Conservation (phyloP, 73 alveolate genomes). For the Durusdinium trenchii region DNA sequence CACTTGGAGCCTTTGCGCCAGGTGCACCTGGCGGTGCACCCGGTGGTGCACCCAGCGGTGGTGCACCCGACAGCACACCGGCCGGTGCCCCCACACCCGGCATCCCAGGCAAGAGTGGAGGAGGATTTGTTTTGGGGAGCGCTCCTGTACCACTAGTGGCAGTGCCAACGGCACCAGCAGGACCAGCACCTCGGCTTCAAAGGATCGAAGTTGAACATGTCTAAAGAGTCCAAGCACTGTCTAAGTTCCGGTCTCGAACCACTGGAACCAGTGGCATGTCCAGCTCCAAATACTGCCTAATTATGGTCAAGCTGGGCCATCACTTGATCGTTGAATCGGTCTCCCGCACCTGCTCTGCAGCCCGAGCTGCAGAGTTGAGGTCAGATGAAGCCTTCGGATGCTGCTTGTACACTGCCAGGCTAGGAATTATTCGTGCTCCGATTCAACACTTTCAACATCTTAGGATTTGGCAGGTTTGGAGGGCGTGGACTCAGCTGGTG, state of each 20-base stretch:
- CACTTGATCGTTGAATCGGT: neutral
- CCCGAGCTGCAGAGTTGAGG: conserved; percentile 64
- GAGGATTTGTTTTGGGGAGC: conserved; percentile 12
- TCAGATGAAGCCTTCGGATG: neutral
- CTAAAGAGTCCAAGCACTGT: neutral
- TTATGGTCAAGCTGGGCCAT: neutral
- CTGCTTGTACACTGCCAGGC: neutral
- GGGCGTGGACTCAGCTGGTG: conserved; percentile 1
- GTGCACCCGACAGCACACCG: neutral
- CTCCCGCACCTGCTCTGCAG: conserved; percentile 46
- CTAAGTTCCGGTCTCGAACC: conserved; percentile 1
- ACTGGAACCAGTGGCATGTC: conserved; percentile 17
- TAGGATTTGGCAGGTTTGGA: neutral
- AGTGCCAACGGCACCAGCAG: conserved; percentile 13
- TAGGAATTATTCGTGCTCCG: neutral
- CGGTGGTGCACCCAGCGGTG: neutral
- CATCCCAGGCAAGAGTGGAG: neutral
- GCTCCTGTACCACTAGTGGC: conserved; percentile 8
- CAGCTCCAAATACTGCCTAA: conserved; percentile 50
- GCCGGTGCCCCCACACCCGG: no score
- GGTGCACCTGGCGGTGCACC: conserved; percentile 11
- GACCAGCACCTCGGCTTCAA: neutral
- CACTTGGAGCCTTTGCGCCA: neutral
- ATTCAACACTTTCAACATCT: neutral
- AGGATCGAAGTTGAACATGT: neutral